Evolutionary conservation across 495 filamentous ascomycete genomes (phyloP), one percentile per base, ranked within the genome.

Genomic region (Aspergillus incahuasiensis): DNA sequence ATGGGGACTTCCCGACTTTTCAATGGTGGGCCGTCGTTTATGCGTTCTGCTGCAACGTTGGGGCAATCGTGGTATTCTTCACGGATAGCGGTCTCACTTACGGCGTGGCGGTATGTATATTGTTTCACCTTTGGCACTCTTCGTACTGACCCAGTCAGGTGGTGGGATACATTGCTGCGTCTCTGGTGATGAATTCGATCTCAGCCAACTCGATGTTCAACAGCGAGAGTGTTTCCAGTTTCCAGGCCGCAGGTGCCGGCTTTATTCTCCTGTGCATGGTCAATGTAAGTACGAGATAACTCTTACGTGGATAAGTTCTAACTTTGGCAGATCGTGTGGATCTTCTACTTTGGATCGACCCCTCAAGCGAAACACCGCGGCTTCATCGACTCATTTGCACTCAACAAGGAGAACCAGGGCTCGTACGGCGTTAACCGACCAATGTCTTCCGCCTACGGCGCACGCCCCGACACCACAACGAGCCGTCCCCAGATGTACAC

Each of bases 211-310:
- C 84, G 9, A 71, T 94, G 22, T 79, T 99, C 50, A 94, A 96
- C 68, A 77, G 30, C 47, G 32, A 72, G 42, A 69, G 79, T 24
- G 72, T 83, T 47, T 82, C 82, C 19, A 81, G 91, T 41, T 83
- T 84, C 67, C 87, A 97, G 73, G 94, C 94, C 38, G 86, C 89
- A 1, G 87, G 90, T 19, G 95, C 95, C 60, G 94, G 94, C 15
- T 91, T 92, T 68, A 97, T 99, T 57, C 79, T 97, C n/a, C 78
- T 97, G 28, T 89, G 92, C 32, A 97, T 97, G 85, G 86, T 97
- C 50, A 83, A 88, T 66, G 92, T 96, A 79, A 65, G 87, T 79
- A 16, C 8, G 19, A 6, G 18, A 32, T 40, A n/a, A 9, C 18
- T 15, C 39, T 5, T 19, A 21, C 13, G 13, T 7, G 2, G 7